Evolutionary conservation across 257 asterid genomes (phyloP).

Genomic region (Perilla frutescens): DNA sequence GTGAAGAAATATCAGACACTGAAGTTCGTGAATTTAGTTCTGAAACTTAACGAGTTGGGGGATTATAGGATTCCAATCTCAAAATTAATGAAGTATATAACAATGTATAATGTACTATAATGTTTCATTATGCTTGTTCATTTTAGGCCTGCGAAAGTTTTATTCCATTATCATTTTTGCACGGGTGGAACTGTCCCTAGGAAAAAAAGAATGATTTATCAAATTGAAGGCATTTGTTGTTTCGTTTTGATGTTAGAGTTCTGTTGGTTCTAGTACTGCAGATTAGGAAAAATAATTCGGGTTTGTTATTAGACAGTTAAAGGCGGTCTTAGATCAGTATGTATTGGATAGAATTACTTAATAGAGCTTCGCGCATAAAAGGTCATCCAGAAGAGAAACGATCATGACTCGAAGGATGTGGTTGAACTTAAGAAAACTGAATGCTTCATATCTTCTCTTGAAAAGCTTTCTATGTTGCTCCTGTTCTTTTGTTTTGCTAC

Average conservation of each 20-base stretch:
- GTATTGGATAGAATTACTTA: background rate
- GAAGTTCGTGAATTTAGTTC: constrained; percentile 14
- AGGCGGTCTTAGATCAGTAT: background rate
- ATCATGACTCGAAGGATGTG: background rate
- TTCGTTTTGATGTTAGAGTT: background rate
- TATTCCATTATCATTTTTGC: background rate
- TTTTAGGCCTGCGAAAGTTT: background rate
- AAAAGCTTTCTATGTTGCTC: background rate
- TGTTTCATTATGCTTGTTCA: background rate
- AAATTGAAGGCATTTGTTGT: background rate
- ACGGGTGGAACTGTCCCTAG: background rate
- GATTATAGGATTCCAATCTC: background rate
- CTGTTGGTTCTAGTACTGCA: constrained; percentile 15
- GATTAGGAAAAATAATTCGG: background rate
- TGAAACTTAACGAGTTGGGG: background rate
- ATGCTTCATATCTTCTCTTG: background rate
- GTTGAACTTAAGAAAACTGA: too few relatives aligned
- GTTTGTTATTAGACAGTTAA: background rate
- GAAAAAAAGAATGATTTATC: background rate
- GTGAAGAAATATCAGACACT: background rate
- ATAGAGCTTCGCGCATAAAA: background rate
- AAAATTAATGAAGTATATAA: background rate
- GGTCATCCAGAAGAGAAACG: background rate
- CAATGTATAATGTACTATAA: background rate
- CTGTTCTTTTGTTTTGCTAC: background rate